phyloP scores from a whole-genome alignment of 139 green algal species.

The Closterium sp. region DNA sequence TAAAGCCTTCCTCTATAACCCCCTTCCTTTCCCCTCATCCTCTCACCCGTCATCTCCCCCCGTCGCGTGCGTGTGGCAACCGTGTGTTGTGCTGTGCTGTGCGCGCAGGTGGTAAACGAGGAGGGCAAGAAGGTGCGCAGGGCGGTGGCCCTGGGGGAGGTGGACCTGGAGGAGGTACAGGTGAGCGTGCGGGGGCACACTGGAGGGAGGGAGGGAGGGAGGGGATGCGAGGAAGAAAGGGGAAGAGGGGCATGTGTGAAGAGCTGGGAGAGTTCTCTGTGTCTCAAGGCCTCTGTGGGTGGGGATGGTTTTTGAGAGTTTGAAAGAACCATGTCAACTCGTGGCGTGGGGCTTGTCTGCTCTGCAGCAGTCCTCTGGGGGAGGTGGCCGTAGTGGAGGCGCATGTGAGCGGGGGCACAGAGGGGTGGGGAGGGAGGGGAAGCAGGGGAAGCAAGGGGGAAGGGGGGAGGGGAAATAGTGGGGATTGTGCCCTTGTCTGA shows the following conservation, averaged over 20 bases:
- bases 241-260: background rate
- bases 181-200: background rate
- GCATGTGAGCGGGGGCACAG: background rate
- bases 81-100: too few relatives aligned
- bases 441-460: background rate
- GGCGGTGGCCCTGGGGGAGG: conserved; percentile 17
- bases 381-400: background rate
- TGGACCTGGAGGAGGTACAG: conserved; percentile 37
- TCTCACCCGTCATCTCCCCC: background rate
- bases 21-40: conserved; percentile 1
- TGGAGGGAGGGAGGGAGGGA: too few relatives aligned
- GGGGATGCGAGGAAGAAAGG: background rate
- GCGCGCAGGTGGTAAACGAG: conserved; percentile 34
- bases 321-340: too few relatives aligned
- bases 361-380: background rate
- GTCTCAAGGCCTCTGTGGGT: too few relatives aligned
- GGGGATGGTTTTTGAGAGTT: too few relatives aligned
- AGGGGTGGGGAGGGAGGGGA: background rate
- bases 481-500: too few relatives aligned
- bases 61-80: too few relatives aligned
- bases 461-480: background rate
- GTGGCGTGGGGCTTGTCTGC: too few relatives aligned
- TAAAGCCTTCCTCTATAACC: too few relatives aligned
- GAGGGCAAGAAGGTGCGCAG: conserved; percentile 45
- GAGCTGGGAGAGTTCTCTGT: too few relatives aligned